phyloP scores from a whole-genome alignment of 306 rosid species.

The Hippophae gyantsensis region DNA sequence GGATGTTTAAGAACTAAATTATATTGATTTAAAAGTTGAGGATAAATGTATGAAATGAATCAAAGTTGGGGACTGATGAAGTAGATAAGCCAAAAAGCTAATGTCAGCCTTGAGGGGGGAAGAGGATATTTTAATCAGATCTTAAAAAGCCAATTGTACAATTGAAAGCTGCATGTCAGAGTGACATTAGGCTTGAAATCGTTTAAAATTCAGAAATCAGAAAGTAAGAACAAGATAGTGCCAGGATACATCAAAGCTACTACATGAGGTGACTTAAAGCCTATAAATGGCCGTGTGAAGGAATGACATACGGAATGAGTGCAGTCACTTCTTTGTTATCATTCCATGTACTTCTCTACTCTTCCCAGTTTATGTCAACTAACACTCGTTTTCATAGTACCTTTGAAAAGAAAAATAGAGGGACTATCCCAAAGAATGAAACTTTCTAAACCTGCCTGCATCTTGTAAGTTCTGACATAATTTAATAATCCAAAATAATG shows the following conservation, averaged over 20 bases:
- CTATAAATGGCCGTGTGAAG: background rate
- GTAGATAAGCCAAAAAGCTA: too few species aligned
- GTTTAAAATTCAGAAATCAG: constrained; percentile 3
- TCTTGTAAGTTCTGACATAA: background rate
- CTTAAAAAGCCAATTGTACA: constrained; percentile 34
- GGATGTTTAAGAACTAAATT: too few species aligned
- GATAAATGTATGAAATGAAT: too few species aligned
- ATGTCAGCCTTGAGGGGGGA: too few species aligned
- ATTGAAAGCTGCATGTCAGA: constrained; percentile 32
- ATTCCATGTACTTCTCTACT: too few species aligned
- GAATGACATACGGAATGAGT: too few species aligned
- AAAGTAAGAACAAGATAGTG: background rate
- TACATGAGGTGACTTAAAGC: background rate
- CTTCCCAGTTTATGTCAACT: too few species aligned
- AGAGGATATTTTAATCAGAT: too few species aligned
- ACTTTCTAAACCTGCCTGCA: background rate
- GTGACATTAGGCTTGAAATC: background rate
- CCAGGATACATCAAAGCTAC: background rate
- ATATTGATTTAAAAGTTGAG: too few species aligned
- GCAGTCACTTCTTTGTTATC: too few species aligned
- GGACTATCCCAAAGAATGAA: background rate
- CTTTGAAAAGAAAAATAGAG: too few species aligned
- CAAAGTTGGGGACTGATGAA: too few species aligned
- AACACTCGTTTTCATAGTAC: background rate
- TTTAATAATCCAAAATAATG: background rate